A percentile compares a stretch with the other conserved stretches of the same genome.
phyloP scores from a whole-genome alignment of 1,284 basidiomycete genomes.

The Ganoderma sinense region DNA sequence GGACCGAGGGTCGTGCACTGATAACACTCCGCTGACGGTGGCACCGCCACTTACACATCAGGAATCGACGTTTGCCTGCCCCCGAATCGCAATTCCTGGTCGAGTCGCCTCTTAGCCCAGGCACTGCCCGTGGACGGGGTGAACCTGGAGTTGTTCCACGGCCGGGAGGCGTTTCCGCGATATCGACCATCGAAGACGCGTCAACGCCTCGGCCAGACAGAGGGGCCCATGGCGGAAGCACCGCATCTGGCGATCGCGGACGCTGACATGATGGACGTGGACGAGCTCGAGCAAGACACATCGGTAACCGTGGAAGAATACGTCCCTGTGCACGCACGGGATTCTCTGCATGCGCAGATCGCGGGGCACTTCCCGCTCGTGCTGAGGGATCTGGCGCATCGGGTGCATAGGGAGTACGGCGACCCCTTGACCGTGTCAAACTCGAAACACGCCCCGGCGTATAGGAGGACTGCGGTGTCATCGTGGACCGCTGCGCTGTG shows the following conservation, averaged over 20 bases:
- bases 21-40: conserved; percentile 4
- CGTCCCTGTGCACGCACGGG: conserved; percentile 62
- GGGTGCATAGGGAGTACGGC: conserved; percentile 54
- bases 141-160: conserved; percentile 34
- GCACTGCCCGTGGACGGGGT: conserved; percentile 21
- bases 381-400: conserved; percentile 62
- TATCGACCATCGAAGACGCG: conserved; percentile 34
- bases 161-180: conserved; percentile 31
- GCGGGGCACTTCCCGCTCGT: conserved; percentile 71
- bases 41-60: conserved; percentile 6
- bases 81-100: conserved; percentile 37
- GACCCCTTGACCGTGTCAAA: conserved; percentile 36
- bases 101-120: conserved; percentile 41
- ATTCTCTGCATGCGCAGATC: conserved; percentile 71
- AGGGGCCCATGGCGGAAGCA: conserved; percentile 23
- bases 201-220: conserved; percentile 31
- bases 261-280: conserved; percentile 66
- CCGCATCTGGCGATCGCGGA: conserved; percentile 37
- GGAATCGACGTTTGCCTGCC: conserved; percentile 36
- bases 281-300: conserved; percentile 60
- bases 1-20: background rate
- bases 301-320: conserved; percentile 32
- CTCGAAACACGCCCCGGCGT: conserved; percentile 66
- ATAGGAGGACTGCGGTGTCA: conserved; percentile 47
- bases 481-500: conserved; percentile 64